Base-by-base conservation (phyloP, 352 stramenopile genomes). In the Aphanomyces stellatus region DNA sequence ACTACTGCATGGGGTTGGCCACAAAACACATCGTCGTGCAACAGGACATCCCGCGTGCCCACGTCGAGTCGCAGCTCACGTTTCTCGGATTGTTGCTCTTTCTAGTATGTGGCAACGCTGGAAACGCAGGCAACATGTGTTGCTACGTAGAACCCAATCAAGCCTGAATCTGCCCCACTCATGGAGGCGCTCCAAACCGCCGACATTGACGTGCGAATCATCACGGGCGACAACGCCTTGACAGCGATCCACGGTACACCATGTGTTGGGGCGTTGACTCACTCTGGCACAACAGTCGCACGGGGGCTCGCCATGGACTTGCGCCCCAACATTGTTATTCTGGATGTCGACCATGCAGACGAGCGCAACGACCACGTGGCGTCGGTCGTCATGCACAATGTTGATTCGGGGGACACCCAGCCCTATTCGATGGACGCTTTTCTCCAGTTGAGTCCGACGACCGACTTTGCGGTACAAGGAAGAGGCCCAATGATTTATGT, bases 81-180 rank as follows among this genome's bases (percentile, higher is more conserved):
- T 90, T 95, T 53, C 60, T 80, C 42, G 88, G 88, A 7, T 74
- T 95, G 30, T 70, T 90, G 11, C 73, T 91, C 27, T 96, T 96
- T 74, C 73, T n/a, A 33, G 60, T 67, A 59, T 41, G 22, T 42
- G 4, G 24, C 6, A 13, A 56, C 28, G 28, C 19, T 8, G 24
- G 8, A 28, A 56, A 43, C 8, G 37, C 8, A 43, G 17, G 8
- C 17, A 8, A 17, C 37, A 43, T 17, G 17, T 43, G 17, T 43
- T 17, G 8, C 8, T 43, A 43, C 15, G n/a, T 60, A 88, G 72
- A 96, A 96, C 66, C 72, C 79, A 33, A 75, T 96, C 59, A 92
- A 91, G 66, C 66, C 78, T 13, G 81, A 96, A 40, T 83, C 78
- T 4, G 72, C 74, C 34, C 72, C 69, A 2, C 83, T 95, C 53